Evolutionary conservation across 1,284 basidiomycete genomes (phyloP).

Genomic region (Trichosporon inkin): DNA sequence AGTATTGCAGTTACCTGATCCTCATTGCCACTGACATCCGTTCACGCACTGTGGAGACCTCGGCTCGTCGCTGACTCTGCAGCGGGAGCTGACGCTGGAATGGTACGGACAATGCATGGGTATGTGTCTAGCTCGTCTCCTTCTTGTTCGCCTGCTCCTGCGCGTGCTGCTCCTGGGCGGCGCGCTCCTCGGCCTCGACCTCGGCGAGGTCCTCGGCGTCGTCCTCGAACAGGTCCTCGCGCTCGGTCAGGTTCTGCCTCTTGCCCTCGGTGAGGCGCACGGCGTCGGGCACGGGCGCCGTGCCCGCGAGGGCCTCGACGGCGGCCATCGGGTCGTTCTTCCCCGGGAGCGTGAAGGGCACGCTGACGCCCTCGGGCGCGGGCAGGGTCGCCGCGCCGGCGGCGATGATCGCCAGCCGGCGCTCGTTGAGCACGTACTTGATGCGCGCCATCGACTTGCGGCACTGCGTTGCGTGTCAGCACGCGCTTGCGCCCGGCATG

Average conservation of each 20-base stretch:
- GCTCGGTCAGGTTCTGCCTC: neutral
- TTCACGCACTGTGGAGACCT: too few relatives aligned
- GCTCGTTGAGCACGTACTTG: conserved; percentile 88
- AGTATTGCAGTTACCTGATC: neutral
- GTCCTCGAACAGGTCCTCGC: conserved; percentile 20
- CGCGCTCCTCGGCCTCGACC: conserved; percentile 36
- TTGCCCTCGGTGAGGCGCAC: neutral
- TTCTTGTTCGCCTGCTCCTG: conserved; percentile 22
- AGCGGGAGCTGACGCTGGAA: neutral
- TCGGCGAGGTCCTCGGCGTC: conserved; percentile 23
- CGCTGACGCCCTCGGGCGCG: neutral
- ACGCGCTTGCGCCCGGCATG: neutral
- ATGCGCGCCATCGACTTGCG: conserved; percentile 96
- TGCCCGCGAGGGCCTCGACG: conserved; percentile 14
- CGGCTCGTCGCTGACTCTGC: too few relatives aligned
- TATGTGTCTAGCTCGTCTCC: conserved; percentile 9
- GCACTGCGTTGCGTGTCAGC: conserved; percentile 56
- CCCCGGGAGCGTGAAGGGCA: conserved; percentile 12
- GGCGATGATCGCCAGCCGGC: conserved; percentile 70
- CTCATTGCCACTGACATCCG: too few relatives aligned
- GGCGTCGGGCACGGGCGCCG: conserved; percentile 10
- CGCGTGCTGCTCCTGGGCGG: too few relatives aligned
- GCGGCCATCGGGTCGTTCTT: conserved; percentile 14
- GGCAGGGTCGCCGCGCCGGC: conserved; percentile 49
- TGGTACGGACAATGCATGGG: conserved; percentile 6